Percentiles rank a stretch among this genome's conserved stretches.
Evolutionary conservation across 371 early-diverging fungal genomes (phyloP).

Genomic region (Umbelopsis sp.): DNA sequence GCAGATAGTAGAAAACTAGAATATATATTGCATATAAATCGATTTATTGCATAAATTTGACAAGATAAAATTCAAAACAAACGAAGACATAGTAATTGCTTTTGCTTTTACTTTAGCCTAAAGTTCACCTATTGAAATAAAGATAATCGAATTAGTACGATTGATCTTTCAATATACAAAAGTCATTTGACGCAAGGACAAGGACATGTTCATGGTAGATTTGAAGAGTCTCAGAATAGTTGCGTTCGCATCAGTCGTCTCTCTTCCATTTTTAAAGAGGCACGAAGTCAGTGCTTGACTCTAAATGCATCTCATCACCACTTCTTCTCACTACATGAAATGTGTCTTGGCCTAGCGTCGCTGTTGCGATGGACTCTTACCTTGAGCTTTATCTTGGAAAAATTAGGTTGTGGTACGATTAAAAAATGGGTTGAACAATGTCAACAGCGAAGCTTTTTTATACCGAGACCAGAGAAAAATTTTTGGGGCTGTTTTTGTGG

Average conservation of each 20-base stretch:
- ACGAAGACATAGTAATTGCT: too few species aligned
- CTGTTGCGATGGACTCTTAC: neutral
- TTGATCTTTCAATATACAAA: too few species aligned
- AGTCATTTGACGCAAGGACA: neutral
- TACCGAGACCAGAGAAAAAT: neutral
- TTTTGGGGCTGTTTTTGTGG: neutral
- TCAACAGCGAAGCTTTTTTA: neutral
- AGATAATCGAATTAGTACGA: too few species aligned
- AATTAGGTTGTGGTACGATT: too few species aligned
- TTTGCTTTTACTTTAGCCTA: neutral
- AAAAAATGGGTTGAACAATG: neutral
- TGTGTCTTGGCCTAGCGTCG: too few species aligned
- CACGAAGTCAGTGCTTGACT: constrained; percentile 49
- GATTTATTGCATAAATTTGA: neutral
- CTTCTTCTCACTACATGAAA: constrained; percentile 14
- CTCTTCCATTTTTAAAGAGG: constrained; percentile 29
- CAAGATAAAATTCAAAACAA: too few species aligned
- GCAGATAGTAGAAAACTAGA: constrained; percentile 39
- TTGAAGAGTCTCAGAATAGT: constrained; percentile 35
- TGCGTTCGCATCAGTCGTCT: constrained; percentile 41
- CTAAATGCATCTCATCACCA: constrained; percentile 48
- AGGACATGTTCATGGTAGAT: constrained; percentile 13
- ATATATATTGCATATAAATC: neutral
- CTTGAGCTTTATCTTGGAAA: too few species aligned
- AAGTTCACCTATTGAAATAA: neutral